phyloP scores from a whole-genome alignment of 2,329 filamentous ascomycete species.

The Hirsutella rhossiliensis region DNA sequence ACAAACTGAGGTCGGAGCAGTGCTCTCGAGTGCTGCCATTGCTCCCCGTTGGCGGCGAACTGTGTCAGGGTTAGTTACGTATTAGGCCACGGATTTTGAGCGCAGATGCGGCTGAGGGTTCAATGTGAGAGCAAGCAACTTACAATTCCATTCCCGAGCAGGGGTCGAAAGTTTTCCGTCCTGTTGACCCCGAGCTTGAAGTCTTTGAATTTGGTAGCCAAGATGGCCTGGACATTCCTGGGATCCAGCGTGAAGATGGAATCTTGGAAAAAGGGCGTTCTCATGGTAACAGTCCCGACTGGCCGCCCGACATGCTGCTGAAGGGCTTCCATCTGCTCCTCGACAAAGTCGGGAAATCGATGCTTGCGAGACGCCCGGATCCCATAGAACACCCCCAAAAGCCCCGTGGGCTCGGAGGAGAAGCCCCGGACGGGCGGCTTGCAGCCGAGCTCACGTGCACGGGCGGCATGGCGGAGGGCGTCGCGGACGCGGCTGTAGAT shows the following conservation, averaged over 20 bases:
- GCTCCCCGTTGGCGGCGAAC: constrained; percentile 22
- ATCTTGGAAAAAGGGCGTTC: constrained; percentile 8
- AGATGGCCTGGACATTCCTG: constrained; percentile 15
- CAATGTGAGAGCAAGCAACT: neutral
- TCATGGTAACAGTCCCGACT: constrained; percentile 8
- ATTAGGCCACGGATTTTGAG: too few species aligned
- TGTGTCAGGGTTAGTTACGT: constrained; percentile 1
- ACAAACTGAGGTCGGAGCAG: constrained; percentile 28
- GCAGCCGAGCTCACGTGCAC: constrained; percentile 7
- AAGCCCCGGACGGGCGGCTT: constrained; percentile 3
- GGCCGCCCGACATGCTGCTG: constrained; percentile 4
- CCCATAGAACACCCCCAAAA: constrained; percentile 4
- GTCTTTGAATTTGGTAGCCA: constrained; percentile 14
- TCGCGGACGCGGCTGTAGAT: too few species aligned
- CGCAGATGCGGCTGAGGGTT: neutral
- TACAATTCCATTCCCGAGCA: constrained; percentile 31
- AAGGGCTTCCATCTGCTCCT: constrained; percentile 3
- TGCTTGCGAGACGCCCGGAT: constrained; percentile 7
- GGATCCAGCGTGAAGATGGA: constrained; percentile 12
- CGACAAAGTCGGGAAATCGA: constrained; percentile 6
- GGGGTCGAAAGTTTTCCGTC: constrained; percentile 16
- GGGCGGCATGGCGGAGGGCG: too few species aligned
- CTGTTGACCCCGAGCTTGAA: constrained; percentile 11
- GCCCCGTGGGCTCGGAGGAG: constrained; percentile 6
- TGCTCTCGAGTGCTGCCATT: constrained; percentile 24